Base-by-base conservation (phyloP, 495 filamentous ascomycete species). In the Podospora comata region DNA sequence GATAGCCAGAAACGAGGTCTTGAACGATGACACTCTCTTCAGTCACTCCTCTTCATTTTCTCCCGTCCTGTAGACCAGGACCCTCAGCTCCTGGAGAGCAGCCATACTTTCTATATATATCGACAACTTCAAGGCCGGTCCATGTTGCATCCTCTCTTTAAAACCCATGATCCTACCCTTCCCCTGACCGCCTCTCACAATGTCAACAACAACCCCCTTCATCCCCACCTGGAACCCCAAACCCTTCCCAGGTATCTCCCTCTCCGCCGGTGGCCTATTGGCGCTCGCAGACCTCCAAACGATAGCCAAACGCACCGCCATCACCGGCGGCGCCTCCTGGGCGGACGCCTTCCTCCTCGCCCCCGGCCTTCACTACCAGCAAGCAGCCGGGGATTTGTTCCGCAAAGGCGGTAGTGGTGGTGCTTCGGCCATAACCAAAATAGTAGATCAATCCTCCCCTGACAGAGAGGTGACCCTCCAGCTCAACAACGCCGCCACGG, bases 311-410 rank as follows among this genome's bases (percentile, higher is more conserved):
- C 80, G 86, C 23, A 89, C 87, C 4, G 82, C 80, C 18, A 78
- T 87, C 30, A 83, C 81, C 3, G 87, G 87, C 58, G 82, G 79
- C 2, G 78, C 84, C 0, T 78, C 78, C 5, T 81, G 81, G 71
- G 73, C 86, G 0, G 88, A 89, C 73, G 75, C 74, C 20, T 74
- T 89, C 5, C 72, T 88, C 27, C 79, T 89, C 0, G 85, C 83
- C 18, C 88, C 88, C 0, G 87, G 86, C 2, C 70, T 89, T 57
- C 87, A 89, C 77, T 82, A 82, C 62, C 86, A 89, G 68, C 87
- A 89, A 70, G 73, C 79, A 4, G 86, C 85, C n/a, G 83, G 83
- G 16, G 76, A 78, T 28, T 71, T 87, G 53, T 70, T 65, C 27
- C 72, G 72, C 7, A 57, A 72, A 39, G 72, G 70, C 20, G 73